Conservation (phyloP, 768 basidiomycete species). For the Lactifluus echinatus region DNA sequence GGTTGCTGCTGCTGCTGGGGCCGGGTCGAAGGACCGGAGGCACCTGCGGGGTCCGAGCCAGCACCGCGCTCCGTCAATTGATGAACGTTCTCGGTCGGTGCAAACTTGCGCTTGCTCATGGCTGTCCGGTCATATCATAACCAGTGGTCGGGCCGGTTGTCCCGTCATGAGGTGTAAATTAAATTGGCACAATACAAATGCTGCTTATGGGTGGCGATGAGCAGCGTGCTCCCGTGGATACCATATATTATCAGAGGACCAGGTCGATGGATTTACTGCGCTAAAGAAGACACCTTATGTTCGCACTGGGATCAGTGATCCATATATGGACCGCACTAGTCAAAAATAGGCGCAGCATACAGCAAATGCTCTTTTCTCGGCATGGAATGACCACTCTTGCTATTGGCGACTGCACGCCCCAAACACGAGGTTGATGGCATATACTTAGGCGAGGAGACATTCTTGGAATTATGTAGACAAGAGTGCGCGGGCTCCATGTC, state of each 20-base stretch:
- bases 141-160: too few relatives aligned
- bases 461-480: background rate
- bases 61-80: slow-evolving; percentile 6
- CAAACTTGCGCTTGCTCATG: slow-evolving; percentile 22
- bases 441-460: background rate
- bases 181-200: background rate
- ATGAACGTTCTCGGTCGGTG: slow-evolving; percentile 8
- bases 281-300: too few relatives aligned
- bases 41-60: slow-evolving; percentile 11
- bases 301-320: too few relatives aligned
- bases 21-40: slow-evolving; percentile 9
- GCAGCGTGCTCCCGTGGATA: too few relatives aligned
- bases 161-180: too few relatives aligned
- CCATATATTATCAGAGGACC: too few relatives aligned
- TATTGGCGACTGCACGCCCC: background rate
- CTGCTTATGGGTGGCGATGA: background rate
- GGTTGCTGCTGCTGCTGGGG: slow-evolving; percentile 1
- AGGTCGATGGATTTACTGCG: too few relatives aligned
- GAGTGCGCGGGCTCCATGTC: background rate
- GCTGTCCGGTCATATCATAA: slow-evolving; percentile 5
- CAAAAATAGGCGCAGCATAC: too few relatives aligned
- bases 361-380: background rate
- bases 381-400: background rate
- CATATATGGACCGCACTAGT: too few relatives aligned
- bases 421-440: background rate